Evolutionary conservation across 345 rosid genomes (phyloP).

Genomic region (Mallotus nudiflorus): DNA sequence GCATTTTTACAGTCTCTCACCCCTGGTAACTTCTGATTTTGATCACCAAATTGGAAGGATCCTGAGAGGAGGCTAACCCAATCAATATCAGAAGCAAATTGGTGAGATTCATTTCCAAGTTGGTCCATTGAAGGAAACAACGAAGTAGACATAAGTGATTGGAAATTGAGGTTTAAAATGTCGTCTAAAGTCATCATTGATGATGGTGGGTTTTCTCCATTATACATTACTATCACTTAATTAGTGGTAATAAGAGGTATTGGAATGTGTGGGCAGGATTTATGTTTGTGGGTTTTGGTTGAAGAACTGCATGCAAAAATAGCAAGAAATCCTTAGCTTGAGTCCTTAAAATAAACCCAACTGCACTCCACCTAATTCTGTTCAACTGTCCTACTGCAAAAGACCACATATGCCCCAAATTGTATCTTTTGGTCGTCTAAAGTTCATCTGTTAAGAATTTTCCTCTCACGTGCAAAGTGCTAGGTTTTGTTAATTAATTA

Average conservation of each 20-base stretch:
- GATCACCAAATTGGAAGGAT: not conserved
- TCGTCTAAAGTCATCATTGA: not conserved
- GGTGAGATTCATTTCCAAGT: not conserved
- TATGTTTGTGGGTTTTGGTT: not conserved
- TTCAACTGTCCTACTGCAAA: constrained; percentile 15
- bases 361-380: constrained; percentile 26
- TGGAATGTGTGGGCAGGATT: not conserved
- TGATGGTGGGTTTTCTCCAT: not conserved
- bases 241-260: not conserved
- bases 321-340: not conserved
- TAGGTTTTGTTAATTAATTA: too few species aligned
- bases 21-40: not conserved
- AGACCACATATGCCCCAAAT: not conserved
- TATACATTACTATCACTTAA: not conserved
- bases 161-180: not conserved
- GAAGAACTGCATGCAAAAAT: not conserved
- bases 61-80: constrained; percentile 13
- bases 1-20: constrained; percentile 6
- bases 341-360: constrained; percentile 7
- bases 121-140: not conserved
- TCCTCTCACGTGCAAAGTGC: not conserved
- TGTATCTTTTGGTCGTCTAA: not conserved
- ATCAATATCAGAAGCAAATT: constrained; percentile 8
- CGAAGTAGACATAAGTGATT: not conserved
- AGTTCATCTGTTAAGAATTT: not conserved